A percentile compares a stretch with the other conserved stretches of the same genome.
Conservation (phyloP, 2,329 filamentous ascomycete species). For the Colletotrichum zoysiae region DNA sequence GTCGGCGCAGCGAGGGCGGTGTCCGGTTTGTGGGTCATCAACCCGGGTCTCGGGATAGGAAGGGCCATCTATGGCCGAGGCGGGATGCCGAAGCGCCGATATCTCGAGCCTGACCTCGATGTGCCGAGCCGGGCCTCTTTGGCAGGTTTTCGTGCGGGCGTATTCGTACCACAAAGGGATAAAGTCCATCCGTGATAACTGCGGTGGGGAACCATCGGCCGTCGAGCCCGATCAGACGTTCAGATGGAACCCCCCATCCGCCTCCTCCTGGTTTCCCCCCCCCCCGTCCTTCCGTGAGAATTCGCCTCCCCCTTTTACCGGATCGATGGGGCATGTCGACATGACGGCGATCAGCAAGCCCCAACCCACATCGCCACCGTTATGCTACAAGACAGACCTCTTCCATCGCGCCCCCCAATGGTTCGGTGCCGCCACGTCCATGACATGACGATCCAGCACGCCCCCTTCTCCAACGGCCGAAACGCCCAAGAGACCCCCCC, state of each 20-base stretch:
- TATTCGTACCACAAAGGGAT: too few species aligned
- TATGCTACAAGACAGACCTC: not conserved
- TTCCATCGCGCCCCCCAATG: not conserved
- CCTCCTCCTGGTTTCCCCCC: not conserved
- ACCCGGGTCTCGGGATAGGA: conserved; percentile 74
- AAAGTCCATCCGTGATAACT: not conserved
- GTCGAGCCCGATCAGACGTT: not conserved
- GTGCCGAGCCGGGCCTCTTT: not conserved
- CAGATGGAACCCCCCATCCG: not conserved
- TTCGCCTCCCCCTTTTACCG: conserved; percentile 1
- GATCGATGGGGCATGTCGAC: conserved; percentile 13
- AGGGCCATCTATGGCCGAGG: conserved; percentile 78
- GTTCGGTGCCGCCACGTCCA: conserved; percentile 6
- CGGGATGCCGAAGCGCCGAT: conserved; percentile 72
- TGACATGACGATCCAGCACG: conserved; percentile 12
- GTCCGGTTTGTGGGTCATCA: conserved; percentile 83
- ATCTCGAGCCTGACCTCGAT: conserved; percentile 60
- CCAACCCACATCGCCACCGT: conserved; percentile 20
- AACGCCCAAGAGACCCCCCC: conserved; percentile 2
- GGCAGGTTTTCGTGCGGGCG: not conserved
- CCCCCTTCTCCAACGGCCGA: conserved; percentile 19
- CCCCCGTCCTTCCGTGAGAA: too few species aligned
- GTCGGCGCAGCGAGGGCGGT: conserved; percentile 67
- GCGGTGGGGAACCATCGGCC: not conserved
- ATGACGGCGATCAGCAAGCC: conserved; percentile 4